Evolutionary conservation across 805 yeast genomes (phyloP).

Genomic region (Suhomyces kilbournensis): DNA sequence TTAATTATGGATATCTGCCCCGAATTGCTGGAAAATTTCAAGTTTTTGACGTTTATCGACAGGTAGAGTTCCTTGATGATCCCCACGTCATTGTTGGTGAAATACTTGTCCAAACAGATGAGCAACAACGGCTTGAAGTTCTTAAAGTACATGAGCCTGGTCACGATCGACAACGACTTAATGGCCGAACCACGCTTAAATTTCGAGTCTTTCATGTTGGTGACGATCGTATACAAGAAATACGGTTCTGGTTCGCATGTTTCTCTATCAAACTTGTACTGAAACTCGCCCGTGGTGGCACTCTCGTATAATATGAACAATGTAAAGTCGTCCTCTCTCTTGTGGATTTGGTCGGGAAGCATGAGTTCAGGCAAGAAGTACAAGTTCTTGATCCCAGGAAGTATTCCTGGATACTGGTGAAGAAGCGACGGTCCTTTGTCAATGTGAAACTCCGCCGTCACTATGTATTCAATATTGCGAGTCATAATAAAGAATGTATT

Average conservation of each 20-base stretch:
- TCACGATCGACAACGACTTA: slow-evolving; percentile 57
- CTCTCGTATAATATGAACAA: slow-evolving; percentile 51
- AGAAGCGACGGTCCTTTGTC: slow-evolving; percentile 66
- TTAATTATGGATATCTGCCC: slow-evolving; percentile 28
- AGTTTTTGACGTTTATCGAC: slow-evolving; percentile 31
- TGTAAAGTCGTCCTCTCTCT: slow-evolving; percentile 57
- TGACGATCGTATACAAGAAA: slow-evolving; percentile 55
- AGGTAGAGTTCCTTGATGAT: slow-evolving; percentile 28
- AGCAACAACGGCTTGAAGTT: slow-evolving; percentile 58
- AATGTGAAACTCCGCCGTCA: slow-evolving; percentile 79
- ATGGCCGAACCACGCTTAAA: slow-evolving; percentile 59
- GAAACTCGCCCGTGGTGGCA: slow-evolving; percentile 36
- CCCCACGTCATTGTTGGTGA: slow-evolving; percentile 19
- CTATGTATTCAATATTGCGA: slow-evolving; percentile 49
- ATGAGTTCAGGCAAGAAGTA: slow-evolving; percentile 50
- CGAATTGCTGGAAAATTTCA: slow-evolving; percentile 15
- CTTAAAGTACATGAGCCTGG: slow-evolving; percentile 50
- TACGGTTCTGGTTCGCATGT: slow-evolving; percentile 42
- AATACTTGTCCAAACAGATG: slow-evolving; percentile 50
- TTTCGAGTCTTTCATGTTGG: slow-evolving; percentile 41
- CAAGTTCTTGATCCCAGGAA: slow-evolving; percentile 37
- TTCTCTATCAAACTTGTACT: slow-evolving; percentile 30
- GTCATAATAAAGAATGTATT: slow-evolving; percentile 5
- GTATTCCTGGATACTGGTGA: slow-evolving; percentile 53
- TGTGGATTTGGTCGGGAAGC: slow-evolving; percentile 61